These are phyloP conservation scores for Clonostachys rhizophaga DNA, from an alignment of 2,329 filamentous ascomycete species.

Conservation along the genomic window DNA sequence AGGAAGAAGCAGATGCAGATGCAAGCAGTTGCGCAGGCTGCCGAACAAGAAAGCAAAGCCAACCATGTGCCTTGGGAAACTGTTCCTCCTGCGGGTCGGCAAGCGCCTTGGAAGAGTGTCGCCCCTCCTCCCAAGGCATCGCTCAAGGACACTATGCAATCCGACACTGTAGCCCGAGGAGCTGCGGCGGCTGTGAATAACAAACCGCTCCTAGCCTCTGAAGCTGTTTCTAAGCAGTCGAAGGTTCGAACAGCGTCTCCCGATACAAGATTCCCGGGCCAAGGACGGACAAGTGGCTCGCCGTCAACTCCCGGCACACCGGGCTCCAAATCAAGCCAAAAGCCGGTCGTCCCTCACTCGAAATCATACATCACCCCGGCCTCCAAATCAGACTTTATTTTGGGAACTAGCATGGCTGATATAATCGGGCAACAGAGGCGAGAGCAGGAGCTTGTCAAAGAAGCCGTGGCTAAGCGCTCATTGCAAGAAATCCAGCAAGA, in stretches of 20 bases:
- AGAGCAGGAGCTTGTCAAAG: constrained; percentile 77
- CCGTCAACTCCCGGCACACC: constrained; percentile 16
- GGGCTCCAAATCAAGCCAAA: constrained; percentile 21
- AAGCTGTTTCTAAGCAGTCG: constrained; percentile 29
- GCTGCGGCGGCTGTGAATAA: constrained; percentile 18
- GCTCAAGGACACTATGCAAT: constrained; percentile 40
- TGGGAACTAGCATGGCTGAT: constrained; percentile 75
- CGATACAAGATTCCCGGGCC: constrained; percentile 59
- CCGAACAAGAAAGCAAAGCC: constrained; percentile 22
- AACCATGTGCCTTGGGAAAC: constrained; percentile 40
- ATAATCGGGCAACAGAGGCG: constrained; percentile 84
- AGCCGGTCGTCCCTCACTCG: constrained; percentile 51
- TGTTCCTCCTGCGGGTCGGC: constrained; percentile 25
- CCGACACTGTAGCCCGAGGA: constrained; percentile 15
- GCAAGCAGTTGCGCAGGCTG: constrained; percentile 42
- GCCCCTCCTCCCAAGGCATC: constrained; percentile 36
- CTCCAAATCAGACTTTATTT: constrained; percentile 44
- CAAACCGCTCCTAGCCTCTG: constrained; percentile 37
- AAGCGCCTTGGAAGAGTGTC: constrained; percentile 57
- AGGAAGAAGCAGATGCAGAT: constrained; percentile 77
- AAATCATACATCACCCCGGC: constrained; percentile 54
- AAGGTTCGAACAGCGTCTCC: constrained; percentile 51
- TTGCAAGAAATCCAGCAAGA: constrained; percentile 94
- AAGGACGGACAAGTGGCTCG: constrained; percentile 35
- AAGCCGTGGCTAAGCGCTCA: constrained; percentile 82